phyloP scores from a whole-genome alignment of 2,329 filamentous ascomycete species.

The Microcyclospora tardicrescens region DNA sequence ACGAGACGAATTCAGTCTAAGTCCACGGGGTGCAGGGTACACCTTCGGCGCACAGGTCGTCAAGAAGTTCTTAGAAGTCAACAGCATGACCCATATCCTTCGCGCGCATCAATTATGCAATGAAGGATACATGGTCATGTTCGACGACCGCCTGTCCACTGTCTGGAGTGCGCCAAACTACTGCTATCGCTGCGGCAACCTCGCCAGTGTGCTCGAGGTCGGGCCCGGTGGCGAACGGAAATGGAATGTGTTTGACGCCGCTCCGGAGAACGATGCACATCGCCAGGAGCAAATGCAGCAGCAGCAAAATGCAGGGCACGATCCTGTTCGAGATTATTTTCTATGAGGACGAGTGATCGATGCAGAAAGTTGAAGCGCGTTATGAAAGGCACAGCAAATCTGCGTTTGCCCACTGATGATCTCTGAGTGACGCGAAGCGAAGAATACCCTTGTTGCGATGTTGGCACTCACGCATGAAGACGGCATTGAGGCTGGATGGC shows the following conservation, averaged over 20 bases:
- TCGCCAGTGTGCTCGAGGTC: constrained; percentile 93
- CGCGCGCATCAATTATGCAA: constrained; percentile 97
- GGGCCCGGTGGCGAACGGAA: constrained; percentile 84
- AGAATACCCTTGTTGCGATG: no score
- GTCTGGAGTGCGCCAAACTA: constrained; percentile 93
- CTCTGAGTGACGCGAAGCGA: no score
- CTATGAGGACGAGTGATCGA: constrained; percentile 35
- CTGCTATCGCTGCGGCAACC: constrained; percentile 67
- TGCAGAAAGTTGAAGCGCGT: no score
- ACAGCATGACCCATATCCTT: constrained; percentile 93
- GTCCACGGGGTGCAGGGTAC: constrained; percentile 85
- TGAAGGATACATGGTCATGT: constrained; percentile 93
- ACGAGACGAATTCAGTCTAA: constrained; percentile 89
- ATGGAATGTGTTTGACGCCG: constrained; percentile 96
- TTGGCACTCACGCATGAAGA: no score
- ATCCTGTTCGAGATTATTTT: constrained; percentile 55
- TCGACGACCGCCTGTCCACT: constrained; percentile 85
- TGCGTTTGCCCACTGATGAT: no score
- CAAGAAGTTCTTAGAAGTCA: constrained; percentile 94
- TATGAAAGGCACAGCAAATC: no score
- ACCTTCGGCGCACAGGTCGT: constrained; percentile 97
- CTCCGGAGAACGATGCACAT: constrained; percentile 86
- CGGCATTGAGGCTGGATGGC: no score
- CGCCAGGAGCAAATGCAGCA: constrained; percentile 65
- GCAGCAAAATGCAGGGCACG: constrained; percentile 53